Evolutionary conservation across 2,329 filamentous ascomycete genomes (phyloP), one percentile per base, ranked within the genome.

Genomic region (Ciborinia camelliae): DNA sequence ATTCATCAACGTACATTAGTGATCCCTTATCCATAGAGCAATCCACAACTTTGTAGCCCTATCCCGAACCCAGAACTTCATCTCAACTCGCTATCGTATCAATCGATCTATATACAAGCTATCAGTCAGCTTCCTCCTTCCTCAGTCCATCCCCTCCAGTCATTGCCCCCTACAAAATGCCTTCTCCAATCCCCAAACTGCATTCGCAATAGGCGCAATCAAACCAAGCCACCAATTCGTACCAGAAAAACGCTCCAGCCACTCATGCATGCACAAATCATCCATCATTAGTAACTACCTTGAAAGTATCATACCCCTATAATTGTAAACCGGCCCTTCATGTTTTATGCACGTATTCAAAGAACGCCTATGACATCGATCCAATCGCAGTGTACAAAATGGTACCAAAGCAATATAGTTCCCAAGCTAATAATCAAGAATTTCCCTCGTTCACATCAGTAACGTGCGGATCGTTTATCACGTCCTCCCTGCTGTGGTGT

Each of bases 11-110:
- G n/a, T n/a, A n/a, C n/a, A n/a, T n/a, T n/a, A n/a, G n/a, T n/a
- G n/a, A n/a, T n/a, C n/a, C n/a, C n/a, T n/a, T n/a, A n/a, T n/a
- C n/a, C 39, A 43, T 43, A 45, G 41, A 45, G 41, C 7, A 45
- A 48, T 52, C 50, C 20, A n/a, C 50, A 52, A 52, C 50, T 52
- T 52, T 52, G 50, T 35, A 23, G 50, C 10, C n/a, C 12, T 48
- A 15, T 0, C 8, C 20, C 30, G 14, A 23, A 35, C 12, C 4
- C 20, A 35, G 28, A 57, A 45, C 41, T 47, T 47, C 28, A 47
- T 58, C 26, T 47, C 54, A 35, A 45, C 32, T 58, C 54, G 54
- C 54, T 58, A 47, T 58, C 54, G 54, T 47, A 58, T 35, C 28
- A 58, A 35, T 26, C 30, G 12, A 45, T 35, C 54, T 47, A 58